These are phyloP conservation scores for Starmerella roubikii DNA, from an alignment of 805 yeast species.

Conservation along the genomic window DNA sequence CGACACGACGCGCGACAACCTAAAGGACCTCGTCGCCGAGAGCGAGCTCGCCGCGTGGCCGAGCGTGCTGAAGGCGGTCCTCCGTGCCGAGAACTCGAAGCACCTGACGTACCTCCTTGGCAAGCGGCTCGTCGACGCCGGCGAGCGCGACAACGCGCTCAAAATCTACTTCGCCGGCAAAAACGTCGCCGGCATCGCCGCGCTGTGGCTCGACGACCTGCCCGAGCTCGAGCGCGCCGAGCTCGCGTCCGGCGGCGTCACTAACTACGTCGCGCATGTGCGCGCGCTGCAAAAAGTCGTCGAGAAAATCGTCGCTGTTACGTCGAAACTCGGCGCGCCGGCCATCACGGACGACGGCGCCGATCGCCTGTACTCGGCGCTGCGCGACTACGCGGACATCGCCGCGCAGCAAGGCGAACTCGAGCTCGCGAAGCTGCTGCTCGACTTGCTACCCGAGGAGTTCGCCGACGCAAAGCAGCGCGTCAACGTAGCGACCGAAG, in stretches of 20 bases:
- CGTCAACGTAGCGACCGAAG: slow-evolving; percentile 49
- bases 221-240: slow-evolving; percentile 34
- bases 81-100: slow-evolving; percentile 1
- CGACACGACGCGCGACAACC: slow-evolving; percentile 41
- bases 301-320: slow-evolving; percentile 66
- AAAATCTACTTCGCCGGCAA: slow-evolving; percentile 67
- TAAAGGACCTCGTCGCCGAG: slow-evolving; percentile 59
- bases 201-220: slow-evolving; percentile 74
- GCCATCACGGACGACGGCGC: slow-evolving; percentile 22
- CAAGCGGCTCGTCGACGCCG: slow-evolving; percentile 46
- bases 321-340: slow-evolving; percentile 23
- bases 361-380: slow-evolving; percentile 41
- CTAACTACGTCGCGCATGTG: slow-evolving; percentile 74
- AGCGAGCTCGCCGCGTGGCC: slow-evolving; percentile 75
- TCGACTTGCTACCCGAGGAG: slow-evolving; percentile 58
- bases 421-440: slow-evolving; percentile 60
- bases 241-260: slow-evolving; percentile 26
- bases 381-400: slow-evolving; percentile 68
- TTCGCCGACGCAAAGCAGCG: slow-evolving; percentile 63
- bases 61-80: slow-evolving; percentile 51
- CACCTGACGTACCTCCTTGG: slow-evolving; percentile 36
- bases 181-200: slow-evolving; percentile 63
- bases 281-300: slow-evolving; percentile 69
- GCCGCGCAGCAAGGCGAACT: slow-evolving; percentile 74
- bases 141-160: slow-evolving; percentile 60